A percentile compares a stretch with the other conserved stretches of the same genome.
These are phyloP conservation scores for Irpex sp. DNA, from an alignment of 1,284 basidiomycete genomes.

Conservation along the genomic window DNA sequence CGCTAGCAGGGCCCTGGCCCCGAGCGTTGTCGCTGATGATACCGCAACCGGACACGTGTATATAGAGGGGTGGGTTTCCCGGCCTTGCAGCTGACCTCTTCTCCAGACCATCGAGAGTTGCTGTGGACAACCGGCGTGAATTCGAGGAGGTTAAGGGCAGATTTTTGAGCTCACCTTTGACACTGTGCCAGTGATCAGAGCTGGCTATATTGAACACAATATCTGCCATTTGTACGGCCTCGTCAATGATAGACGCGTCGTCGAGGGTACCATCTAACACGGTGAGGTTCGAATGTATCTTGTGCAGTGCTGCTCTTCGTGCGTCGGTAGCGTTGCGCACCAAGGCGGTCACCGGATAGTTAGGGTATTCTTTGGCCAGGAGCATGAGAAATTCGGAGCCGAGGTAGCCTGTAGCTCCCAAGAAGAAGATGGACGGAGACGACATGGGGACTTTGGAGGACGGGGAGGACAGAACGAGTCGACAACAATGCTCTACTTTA, in stretches of 20 bases:
- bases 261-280: conserved; percentile 36
- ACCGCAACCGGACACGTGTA: conserved; percentile 39
- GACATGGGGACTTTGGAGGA: conserved; percentile 2
- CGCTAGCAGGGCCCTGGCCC: conserved; percentile 30
- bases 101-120: conserved; percentile 36
- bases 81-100: conserved; percentile 31
- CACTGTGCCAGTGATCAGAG: conserved; percentile 34
- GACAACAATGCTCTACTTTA: background rate
- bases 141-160: too few relatives aligned
- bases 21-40: conserved; percentile 36
- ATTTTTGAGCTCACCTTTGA: conserved; percentile 26
- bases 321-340: conserved; percentile 30
- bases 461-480: background rate
- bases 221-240: conserved; percentile 30
- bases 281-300: conserved; percentile 29
- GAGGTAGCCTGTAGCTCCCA: conserved; percentile 43
- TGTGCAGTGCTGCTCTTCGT: conserved; percentile 25
- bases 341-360: conserved; percentile 31
- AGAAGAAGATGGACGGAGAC: conserved; percentile 31
- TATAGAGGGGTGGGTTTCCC: conserved; percentile 36
- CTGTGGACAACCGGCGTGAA: conserved; percentile 17
- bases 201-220: conserved; percentile 37
- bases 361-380: conserved; percentile 28
- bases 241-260: conserved; percentile 31
- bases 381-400: conserved; percentile 36